Evolutionary conservation across 2,329 filamentous ascomycete species (phyloP).

Genomic region (Alternaria arbusti): DNA sequence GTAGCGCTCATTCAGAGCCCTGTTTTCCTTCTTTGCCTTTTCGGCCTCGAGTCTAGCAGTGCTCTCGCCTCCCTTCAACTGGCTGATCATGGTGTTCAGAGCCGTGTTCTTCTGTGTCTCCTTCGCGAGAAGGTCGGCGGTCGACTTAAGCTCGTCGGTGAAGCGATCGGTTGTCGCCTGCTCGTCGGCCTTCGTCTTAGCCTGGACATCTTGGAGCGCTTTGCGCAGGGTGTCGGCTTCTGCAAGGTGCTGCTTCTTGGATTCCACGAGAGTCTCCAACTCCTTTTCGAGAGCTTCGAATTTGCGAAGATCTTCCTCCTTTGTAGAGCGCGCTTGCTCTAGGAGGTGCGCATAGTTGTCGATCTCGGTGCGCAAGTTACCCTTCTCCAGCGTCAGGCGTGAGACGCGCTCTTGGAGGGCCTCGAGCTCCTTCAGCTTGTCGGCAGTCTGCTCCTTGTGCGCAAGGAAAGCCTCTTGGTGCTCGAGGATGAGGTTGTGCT

Average conservation of each 20-base stretch:
- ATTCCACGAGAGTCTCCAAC: constrained; percentile 14
- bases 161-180: constrained; percentile 21
- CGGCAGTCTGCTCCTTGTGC: constrained; percentile 24
- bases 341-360: constrained; percentile 25
- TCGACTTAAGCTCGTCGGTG: constrained; percentile 21
- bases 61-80: constrained; percentile 17
- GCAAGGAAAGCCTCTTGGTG: constrained; percentile 36
- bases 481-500: constrained; percentile 35
- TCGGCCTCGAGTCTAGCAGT: constrained; percentile 22
- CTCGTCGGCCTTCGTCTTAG: constrained; percentile 21
- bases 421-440: constrained; percentile 29
- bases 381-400: constrained; percentile 38
- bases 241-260: constrained; percentile 22
- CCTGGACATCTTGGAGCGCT: constrained; percentile 15
- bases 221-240: constrained; percentile 27
- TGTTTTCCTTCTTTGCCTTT: constrained; percentile 26
- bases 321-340: constrained; percentile 11
- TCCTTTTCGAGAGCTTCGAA: constrained; percentile 22
- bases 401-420: constrained; percentile 33
- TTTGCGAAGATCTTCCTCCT: constrained; percentile 14
- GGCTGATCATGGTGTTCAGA: constrained; percentile 19
- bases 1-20: constrained; percentile 27
- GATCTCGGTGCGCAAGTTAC: constrained; percentile 34
- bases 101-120: constrained; percentile 23
- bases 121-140: constrained; percentile 25